Conservation (phyloP, 2,329 filamentous ascomycete species). For the Penicillium sp. region DNA sequence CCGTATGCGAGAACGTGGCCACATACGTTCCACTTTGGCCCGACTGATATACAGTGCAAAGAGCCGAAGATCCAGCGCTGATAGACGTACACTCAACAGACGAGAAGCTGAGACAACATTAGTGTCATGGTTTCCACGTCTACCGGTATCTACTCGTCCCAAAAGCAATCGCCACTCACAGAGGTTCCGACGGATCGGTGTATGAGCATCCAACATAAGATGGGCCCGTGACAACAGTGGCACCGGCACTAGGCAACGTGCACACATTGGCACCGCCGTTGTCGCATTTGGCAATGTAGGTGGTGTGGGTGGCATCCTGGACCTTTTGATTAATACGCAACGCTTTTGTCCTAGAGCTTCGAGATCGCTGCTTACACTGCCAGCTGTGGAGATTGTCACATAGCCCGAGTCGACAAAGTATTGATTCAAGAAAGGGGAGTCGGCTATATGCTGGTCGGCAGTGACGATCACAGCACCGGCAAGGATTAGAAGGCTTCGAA, state of each 20-base stretch:
- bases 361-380: neutral
- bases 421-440: conserved; percentile 6
- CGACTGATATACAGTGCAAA: conserved; percentile 2
- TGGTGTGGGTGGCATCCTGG: conserved; percentile 2
- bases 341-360: neutral
- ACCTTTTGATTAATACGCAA: neutral
- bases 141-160: neutral
- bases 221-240: conserved; percentile 3
- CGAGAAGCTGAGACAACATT: neutral
- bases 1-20: neutral
- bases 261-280: conserved; percentile 1
- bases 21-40: conserved; percentile 2
- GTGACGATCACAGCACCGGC: conserved; percentile 1
- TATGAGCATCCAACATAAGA: conserved; percentile 5
- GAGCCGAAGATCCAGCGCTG: neutral
- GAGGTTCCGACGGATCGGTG: conserved; percentile 2
- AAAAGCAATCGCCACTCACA: neutral
- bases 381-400: conserved; percentile 4
- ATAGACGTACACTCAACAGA: conserved; percentile 3
- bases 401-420: conserved; percentile 3
- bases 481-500: neutral
- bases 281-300: conserved; percentile 4
- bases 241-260: conserved; percentile 5
- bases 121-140: neutral
- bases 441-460: neutral